Conservation (phyloP, 371 early-diverging fungal species). For the Mortierella sp. region DNA sequence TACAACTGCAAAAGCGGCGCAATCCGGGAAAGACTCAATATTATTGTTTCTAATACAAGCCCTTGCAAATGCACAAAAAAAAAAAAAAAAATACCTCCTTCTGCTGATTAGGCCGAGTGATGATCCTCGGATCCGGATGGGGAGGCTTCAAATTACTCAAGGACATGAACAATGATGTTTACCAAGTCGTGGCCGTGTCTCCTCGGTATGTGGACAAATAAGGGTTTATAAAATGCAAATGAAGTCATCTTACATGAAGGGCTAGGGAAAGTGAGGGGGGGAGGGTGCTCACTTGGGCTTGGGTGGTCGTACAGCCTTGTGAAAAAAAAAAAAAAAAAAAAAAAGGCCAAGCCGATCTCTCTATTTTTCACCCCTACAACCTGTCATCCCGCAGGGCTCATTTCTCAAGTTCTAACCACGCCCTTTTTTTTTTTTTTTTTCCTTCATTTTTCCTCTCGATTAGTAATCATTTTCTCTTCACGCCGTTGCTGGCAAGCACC, state of each 20-base stretch:
- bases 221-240: no score
- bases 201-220: conserved; percentile 57
- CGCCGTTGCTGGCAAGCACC: conserved; percentile 83
- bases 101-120: conserved; percentile 54
- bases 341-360: no score
- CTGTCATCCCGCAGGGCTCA: no score
- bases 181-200: conserved; percentile 77
- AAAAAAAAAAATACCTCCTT: no score
- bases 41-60: no score
- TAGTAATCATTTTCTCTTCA: conserved; percentile 86
- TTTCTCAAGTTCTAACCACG: conserved; percentile 9
- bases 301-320: conserved; percentile 2
- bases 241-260: no score
- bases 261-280: no score
- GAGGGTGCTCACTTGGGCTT: not conserved
- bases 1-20: not conserved
- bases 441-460: conserved; percentile 18
- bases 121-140: conserved; percentile 77
- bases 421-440: conserved; percentile 12
- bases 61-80: no score
- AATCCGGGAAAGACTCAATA: no score
- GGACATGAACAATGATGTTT: conserved; percentile 65
- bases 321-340: no score
- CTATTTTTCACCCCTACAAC: no score
- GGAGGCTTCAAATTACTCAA: conserved; percentile 74